Conservation (phyloP, 2,329 filamentous ascomycete genomes). For the Bipolaris zeicola region DNA sequence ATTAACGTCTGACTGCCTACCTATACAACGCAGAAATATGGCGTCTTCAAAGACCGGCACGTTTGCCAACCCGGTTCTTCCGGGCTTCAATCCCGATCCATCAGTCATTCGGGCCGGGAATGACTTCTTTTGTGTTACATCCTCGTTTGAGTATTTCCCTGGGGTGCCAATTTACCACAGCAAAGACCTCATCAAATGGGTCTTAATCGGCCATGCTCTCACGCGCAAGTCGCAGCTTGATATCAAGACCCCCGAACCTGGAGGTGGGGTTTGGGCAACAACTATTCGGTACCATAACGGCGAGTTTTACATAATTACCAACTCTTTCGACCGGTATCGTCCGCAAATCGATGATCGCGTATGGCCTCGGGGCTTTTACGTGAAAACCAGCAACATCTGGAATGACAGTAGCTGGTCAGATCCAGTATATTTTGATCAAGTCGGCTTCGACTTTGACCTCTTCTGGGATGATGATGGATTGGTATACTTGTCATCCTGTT, state of each 20-base stretch:
- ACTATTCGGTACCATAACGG: conserved; percentile 28
- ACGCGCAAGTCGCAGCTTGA: conserved; percentile 47
- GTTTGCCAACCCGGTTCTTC: conserved; percentile 11
- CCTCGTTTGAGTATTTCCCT: conserved; percentile 60
- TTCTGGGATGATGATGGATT: conserved; percentile 63
- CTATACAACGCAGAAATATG: background rate
- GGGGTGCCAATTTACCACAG: conserved; percentile 60
- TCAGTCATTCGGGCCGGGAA: conserved; percentile 51
- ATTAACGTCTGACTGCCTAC: background rate
- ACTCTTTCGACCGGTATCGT: conserved; percentile 33
- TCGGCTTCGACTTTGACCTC: conserved; percentile 32
- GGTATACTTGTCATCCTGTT: conserved; percentile 48
- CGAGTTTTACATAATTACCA: conserved; percentile 29
- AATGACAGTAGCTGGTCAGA: conserved; percentile 27
- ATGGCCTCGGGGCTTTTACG: conserved; percentile 58
- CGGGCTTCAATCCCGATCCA: conserved; percentile 58
- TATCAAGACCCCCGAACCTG: conserved; percentile 33
- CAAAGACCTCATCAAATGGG: conserved; percentile 59
- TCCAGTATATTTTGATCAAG: conserved; percentile 31
- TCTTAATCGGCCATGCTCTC: conserved; percentile 49
- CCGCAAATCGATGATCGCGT: conserved; percentile 41
- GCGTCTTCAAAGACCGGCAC: background rate
- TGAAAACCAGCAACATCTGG: conserved; percentile 29
- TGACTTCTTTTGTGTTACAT: conserved; percentile 58
- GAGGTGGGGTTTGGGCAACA: conserved; percentile 29